Conservation (phyloP, 2,329 filamentous ascomycete species). For the Pseudovirgaria hyperparasitica region DNA sequence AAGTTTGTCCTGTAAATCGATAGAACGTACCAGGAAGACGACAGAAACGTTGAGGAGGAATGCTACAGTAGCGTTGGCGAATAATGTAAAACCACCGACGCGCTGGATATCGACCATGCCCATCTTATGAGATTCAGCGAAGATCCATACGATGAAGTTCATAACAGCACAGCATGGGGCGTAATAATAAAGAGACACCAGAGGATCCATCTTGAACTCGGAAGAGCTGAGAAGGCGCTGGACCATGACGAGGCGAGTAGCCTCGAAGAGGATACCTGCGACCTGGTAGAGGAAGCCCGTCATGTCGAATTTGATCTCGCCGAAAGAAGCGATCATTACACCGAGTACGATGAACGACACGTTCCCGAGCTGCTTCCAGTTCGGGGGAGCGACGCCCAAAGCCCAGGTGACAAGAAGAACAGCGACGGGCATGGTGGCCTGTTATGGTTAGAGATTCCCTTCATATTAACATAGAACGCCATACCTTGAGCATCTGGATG, state of each 20-base stretch:
- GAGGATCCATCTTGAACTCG: slow-evolving; percentile 85
- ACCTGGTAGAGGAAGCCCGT: slow-evolving; percentile 69
- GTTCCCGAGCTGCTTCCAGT: slow-evolving; percentile 78
- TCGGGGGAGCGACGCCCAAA: slow-evolving; percentile 72
- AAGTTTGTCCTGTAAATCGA: background rate
- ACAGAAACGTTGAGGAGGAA: slow-evolving; percentile 78
- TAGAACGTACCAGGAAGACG: slow-evolving; percentile 61
- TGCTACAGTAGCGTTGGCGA: slow-evolving; percentile 64
- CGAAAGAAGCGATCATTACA: slow-evolving; percentile 86
- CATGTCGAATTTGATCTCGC: slow-evolving; percentile 87
- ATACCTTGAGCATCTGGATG: slow-evolving; percentile 97
- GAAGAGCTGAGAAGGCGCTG: slow-evolving; percentile 68
- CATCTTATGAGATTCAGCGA: slow-evolving; percentile 61
- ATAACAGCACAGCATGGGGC: slow-evolving; percentile 72
- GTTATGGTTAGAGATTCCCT: background rate
- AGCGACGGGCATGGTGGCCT: slow-evolving; percentile 90
- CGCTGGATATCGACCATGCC: slow-evolving; percentile 57
- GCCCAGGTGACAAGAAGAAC: slow-evolving; percentile 83
- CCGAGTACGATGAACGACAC: slow-evolving; percentile 90
- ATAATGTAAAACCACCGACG: slow-evolving; percentile 59
- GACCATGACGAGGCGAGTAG: slow-evolving; percentile 71
- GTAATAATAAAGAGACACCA: slow-evolving; percentile 84
- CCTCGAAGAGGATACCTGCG: slow-evolving; percentile 68
- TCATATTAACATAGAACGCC: background rate
- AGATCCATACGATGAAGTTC: slow-evolving; percentile 61